These are phyloP conservation scores for Colletotrichum liriopes DNA, from an alignment of 2,329 filamentous ascomycete genomes.

Conservation along the genomic window DNA sequence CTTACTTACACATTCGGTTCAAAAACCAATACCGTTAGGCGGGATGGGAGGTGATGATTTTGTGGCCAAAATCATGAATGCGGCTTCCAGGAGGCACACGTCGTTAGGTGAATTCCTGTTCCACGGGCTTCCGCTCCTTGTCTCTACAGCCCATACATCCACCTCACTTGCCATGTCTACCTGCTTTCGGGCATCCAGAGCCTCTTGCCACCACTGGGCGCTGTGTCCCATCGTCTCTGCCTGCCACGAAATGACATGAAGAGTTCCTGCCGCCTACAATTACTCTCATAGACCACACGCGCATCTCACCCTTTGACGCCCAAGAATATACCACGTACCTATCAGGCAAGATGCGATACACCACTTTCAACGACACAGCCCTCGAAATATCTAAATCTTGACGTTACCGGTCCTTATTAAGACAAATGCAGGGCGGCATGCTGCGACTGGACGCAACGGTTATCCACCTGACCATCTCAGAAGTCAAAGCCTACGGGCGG, in stretches of 20 bases:
- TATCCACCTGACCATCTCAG: slow-evolving; percentile 57
- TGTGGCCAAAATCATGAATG: neutral
- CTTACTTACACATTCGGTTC: too few species aligned
- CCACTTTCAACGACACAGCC: neutral
- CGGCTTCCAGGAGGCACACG: neutral
- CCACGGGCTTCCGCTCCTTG: neutral
- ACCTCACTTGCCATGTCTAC: neutral
- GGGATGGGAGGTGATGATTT: neutral
- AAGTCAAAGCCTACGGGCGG: slow-evolving; percentile 46
- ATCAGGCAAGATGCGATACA: neutral
- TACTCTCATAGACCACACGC: too few species aligned
- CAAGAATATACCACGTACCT: neutral
- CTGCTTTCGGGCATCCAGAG: too few species aligned
- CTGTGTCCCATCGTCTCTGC: neutral
- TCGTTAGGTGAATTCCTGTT: neutral
- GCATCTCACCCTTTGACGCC: neutral
- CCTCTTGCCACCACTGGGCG: neutral
- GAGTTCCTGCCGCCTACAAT: neutral
- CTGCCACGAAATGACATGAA: neutral
- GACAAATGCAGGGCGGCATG: slow-evolving; percentile 51
- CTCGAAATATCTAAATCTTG: too few species aligned
- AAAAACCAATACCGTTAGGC: neutral
- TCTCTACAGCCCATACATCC: neutral
- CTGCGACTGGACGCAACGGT: slow-evolving; percentile 58
- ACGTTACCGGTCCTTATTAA: too few species aligned